Percentiles rank a stretch among this genome's conserved stretches.
phyloP scores from a whole-genome alignment of 495 filamentous ascomycete genomes.

The Polyplosphaeria fusca region DNA sequence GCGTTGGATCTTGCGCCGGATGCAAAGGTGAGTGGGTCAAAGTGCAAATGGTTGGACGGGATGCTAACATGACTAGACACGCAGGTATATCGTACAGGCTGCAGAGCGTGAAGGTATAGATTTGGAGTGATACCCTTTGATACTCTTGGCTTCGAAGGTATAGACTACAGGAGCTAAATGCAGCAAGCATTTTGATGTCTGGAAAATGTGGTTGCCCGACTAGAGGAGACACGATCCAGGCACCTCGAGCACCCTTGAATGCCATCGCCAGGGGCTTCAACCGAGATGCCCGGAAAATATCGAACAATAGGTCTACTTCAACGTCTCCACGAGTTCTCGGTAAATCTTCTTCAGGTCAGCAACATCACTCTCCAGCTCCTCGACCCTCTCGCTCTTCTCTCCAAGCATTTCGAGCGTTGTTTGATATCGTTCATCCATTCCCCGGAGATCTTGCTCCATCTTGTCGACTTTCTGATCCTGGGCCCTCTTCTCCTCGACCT shows the following conservation, averaged over 20 bases:
- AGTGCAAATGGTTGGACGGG: background rate
- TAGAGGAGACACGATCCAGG: too few species aligned
- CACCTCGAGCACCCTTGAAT: too few species aligned
- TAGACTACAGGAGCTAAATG: constrained; percentile 4
- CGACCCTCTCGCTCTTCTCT: constrained; percentile 92
- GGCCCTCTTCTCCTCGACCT: constrained; percentile 66
- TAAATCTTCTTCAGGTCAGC: constrained; percentile 93
- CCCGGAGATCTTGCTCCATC: constrained; percentile 63
- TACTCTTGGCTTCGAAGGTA: background rate
- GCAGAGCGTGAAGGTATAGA: constrained; percentile 88
- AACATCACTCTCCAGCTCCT: constrained; percentile 86
- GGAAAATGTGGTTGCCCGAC: too few species aligned
- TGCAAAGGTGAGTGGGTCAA: constrained; percentile 53
- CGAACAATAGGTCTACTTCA: constrained; percentile 57
- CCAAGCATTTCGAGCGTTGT: constrained; percentile 92
- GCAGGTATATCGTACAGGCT: constrained; percentile 72
- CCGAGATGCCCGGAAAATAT: too few species aligned
- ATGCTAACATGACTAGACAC: constrained; percentile 49
- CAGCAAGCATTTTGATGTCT: too few species aligned
- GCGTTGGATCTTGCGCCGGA: constrained; percentile 85
- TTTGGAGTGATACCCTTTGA: constrained; percentile 36
- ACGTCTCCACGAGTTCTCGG: constrained; percentile 83
- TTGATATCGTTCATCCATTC: constrained; percentile 70
- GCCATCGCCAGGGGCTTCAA: too few species aligned
- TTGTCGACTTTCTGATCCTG: constrained; percentile 58